Conservation (phyloP, 2,329 filamentous ascomycete species). For the Colletotrichum falcatum region DNA sequence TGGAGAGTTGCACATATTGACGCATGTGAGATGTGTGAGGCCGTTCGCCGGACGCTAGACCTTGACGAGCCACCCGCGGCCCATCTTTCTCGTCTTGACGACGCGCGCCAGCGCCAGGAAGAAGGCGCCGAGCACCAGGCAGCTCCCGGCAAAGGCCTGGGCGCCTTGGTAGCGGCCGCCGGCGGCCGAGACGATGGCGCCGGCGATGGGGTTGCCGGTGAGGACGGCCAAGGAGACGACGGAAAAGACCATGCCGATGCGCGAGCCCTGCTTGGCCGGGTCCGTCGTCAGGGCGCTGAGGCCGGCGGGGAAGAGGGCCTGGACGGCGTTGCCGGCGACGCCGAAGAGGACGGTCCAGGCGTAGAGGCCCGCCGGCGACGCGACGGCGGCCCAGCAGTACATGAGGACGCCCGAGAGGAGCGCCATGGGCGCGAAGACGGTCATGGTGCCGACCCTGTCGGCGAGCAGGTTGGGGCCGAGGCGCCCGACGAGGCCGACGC, state of each 20-base stretch:
- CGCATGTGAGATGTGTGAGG: too few relatives aligned
- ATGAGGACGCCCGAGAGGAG: slow-evolving; percentile 56
- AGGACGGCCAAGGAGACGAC: slow-evolving; percentile 66
- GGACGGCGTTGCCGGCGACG: slow-evolving; percentile 71
- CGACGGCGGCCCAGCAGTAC: slow-evolving; percentile 71
- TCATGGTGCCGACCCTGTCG: slow-evolving; percentile 70
- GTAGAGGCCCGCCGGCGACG: slow-evolving; percentile 64
- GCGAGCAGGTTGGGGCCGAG: slow-evolving; percentile 69
- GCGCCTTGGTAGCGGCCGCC: slow-evolving; percentile 60
- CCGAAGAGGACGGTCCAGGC: slow-evolving; percentile 74
- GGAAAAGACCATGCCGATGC: slow-evolving; percentile 70
- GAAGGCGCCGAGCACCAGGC: slow-evolving; percentile 55
- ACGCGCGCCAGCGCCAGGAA: slow-evolving; percentile 55
- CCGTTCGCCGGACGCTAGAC: slow-evolving; percentile 45
- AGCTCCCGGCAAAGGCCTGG: slow-evolving; percentile 61
- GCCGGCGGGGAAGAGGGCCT: slow-evolving; percentile 74
- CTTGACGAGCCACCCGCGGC: slow-evolving; percentile 54
- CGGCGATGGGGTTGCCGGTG: slow-evolving; percentile 64
- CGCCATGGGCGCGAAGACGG: slow-evolving; percentile 65
- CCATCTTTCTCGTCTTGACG: slow-evolving; percentile 53
- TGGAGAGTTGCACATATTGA: background rate
- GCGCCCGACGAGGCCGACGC: slow-evolving; percentile 68
- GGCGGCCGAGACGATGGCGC: slow-evolving; percentile 58
- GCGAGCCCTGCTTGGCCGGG: slow-evolving; percentile 62
- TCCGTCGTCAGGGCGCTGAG: slow-evolving; percentile 67